A percentile compares a stretch with the other conserved stretches of the same genome.
phyloP scores from a whole-genome alignment of 305 asterid genomes.

The Fraxinus greggii region DNA sequence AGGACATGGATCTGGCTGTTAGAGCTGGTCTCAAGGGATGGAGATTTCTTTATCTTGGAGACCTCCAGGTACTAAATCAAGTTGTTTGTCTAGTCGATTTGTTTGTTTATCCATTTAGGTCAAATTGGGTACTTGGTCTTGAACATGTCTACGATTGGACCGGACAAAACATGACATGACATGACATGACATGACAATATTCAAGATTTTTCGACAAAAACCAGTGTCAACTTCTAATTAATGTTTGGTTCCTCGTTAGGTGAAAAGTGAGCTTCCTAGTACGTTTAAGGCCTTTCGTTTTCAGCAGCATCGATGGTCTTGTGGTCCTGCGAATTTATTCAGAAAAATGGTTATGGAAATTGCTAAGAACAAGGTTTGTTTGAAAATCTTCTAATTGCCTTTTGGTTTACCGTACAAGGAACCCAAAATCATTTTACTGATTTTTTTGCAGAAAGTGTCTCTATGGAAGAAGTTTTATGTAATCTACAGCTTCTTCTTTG shows the following conservation, averaged over 20 bases:
- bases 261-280: slow-evolving; percentile 68
- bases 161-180: no score
- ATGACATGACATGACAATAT: not conserved
- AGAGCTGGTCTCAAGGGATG: slow-evolving; percentile 64
- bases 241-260: slow-evolving; percentile 29
- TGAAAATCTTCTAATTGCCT: not conserved
- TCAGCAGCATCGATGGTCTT: slow-evolving; percentile 69
- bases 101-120: not conserved
- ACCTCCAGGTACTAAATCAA: slow-evolving; percentile 43
- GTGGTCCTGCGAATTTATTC: slow-evolving; percentile 61
- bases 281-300: slow-evolving; percentile 61
- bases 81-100: not conserved
- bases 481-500: slow-evolving; percentile 95
- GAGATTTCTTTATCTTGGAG: slow-evolving; percentile 61
- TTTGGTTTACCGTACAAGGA: not conserved
- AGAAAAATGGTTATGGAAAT: slow-evolving; percentile 60
- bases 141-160: not conserved
- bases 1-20: slow-evolving; percentile 66
- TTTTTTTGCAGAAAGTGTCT: slow-evolving; percentile 60
- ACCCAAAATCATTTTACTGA: not conserved
- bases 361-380: slow-evolving; percentile 43
- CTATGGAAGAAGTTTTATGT: slow-evolving; percentile 82
- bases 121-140: not conserved
- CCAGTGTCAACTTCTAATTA: not conserved
- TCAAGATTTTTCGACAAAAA: not conserved